Percentiles rank a stretch among this genome's conserved stretches.
phyloP scores from a whole-genome alignment of 371 early-diverging fungal species.

The Apophysomyces variabilis region DNA sequence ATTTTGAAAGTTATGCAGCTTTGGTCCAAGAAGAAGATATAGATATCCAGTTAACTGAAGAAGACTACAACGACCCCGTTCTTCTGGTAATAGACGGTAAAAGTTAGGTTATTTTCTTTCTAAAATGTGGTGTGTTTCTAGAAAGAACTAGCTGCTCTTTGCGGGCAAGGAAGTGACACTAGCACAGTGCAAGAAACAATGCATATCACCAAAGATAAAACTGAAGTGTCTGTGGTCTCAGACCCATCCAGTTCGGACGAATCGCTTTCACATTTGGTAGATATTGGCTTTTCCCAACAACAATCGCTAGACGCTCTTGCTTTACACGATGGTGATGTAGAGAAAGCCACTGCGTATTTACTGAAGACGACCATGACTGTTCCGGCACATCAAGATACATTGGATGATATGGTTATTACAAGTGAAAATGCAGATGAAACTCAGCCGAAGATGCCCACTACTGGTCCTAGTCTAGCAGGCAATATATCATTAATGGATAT shows the following conservation, averaged over 20 bases:
- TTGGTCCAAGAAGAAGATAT: constrained; percentile 43
- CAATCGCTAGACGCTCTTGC: constrained; percentile 35
- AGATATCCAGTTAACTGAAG: constrained; percentile 45
- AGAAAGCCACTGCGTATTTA: constrained; percentile 43
- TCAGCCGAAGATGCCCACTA: background rate
- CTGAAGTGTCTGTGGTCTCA: background rate
- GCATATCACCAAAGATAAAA: background rate
- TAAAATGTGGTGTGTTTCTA: background rate
- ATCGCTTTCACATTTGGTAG: constrained; percentile 20
- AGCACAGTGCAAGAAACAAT: background rate
- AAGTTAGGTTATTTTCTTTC: background rate
- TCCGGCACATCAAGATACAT: constrained; percentile 1
- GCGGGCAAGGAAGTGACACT: background rate
- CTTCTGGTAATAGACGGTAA: constrained; percentile 37
- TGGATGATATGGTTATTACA: background rate
- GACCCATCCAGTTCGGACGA: background rate
- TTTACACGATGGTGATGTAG: constrained; percentile 34
- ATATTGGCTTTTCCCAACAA: constrained; percentile 38
- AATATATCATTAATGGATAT: background rate
- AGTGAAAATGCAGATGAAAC: background rate
- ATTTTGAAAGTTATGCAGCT: constrained; percentile 44
- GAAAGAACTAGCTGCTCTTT: background rate
- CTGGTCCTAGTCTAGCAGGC: background rate
- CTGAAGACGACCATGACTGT: constrained; percentile 28
- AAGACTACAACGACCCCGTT: constrained; percentile 43